Conservation (phyloP, 2,329 filamentous ascomycete genomes). For the Aureobasidium sp. region DNA sequence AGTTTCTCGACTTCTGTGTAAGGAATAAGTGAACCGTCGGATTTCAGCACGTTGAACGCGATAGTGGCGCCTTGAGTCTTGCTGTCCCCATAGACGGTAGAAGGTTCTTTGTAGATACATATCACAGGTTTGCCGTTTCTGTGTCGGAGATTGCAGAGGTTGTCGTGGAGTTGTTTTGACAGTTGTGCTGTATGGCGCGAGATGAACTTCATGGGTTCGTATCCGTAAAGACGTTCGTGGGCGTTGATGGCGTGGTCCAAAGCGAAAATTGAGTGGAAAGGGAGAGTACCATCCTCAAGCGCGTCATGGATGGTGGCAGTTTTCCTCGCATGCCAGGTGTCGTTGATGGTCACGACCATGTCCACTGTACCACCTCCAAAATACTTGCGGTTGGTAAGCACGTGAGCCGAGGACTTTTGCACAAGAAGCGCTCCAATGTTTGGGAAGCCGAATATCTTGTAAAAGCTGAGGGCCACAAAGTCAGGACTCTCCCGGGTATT, state of each 20-base stretch:
- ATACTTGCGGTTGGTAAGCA: constrained; percentile 61
- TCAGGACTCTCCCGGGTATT: constrained; percentile 61
- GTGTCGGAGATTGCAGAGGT: constrained; percentile 58
- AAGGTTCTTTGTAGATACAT: constrained; percentile 51
- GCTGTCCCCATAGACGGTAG: constrained; percentile 36
- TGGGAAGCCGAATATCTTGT: constrained; percentile 98
- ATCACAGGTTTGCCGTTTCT: constrained; percentile 61
- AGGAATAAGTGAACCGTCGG: constrained; percentile 65
- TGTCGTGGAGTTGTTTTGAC: constrained; percentile 50
- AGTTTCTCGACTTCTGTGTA: constrained; percentile 83
- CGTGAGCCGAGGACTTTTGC: constrained; percentile 59
- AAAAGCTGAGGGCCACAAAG: constrained; percentile 81
- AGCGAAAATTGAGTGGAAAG: constrained; percentile 84
- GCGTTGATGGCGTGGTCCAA: constrained; percentile 65
- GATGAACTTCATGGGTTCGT: constrained; percentile 54
- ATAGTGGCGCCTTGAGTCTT: constrained; percentile 63
- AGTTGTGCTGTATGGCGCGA: constrained; percentile 66
- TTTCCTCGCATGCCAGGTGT: constrained; percentile 79
- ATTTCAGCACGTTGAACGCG: constrained; percentile 73
- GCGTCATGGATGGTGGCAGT: constrained; percentile 65
- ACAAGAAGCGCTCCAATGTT: constrained; percentile 82
- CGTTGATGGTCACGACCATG: constrained; percentile 69
- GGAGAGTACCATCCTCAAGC: constrained; percentile 85
- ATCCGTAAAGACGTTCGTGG: constrained; percentile 63
- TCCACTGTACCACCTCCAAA: constrained; percentile 95